Conservation (phyloP, 148 eudicot genomes). For the Diospyros kaki region DNA sequence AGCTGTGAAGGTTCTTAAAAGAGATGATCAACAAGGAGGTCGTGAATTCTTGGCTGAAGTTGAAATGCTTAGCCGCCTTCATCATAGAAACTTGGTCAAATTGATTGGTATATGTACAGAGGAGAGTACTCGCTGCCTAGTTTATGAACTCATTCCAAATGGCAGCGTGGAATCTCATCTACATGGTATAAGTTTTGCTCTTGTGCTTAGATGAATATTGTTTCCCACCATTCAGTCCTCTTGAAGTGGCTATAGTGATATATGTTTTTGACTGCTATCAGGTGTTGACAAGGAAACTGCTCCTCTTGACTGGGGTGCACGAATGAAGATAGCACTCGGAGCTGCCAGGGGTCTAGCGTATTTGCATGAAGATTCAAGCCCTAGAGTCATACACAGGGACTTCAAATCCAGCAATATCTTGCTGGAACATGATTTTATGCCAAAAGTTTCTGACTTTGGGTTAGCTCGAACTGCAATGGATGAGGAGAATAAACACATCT, state of each 20-base stretch:
- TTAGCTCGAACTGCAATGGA: conserved; percentile 81
- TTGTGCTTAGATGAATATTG: background rate
- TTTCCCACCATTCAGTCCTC: background rate
- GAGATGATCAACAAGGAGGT: conserved; percentile 88
- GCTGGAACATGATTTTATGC: conserved; percentile 84
- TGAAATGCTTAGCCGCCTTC: conserved; percentile 94
- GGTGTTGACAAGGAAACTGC: conserved; percentile 65
- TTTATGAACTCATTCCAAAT: conserved; percentile 80
- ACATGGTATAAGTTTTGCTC: conserved; percentile 49
- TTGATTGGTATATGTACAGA: conserved; percentile 84
- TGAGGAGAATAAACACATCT: conserved; percentile 67
- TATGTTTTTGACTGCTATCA: conserved; percentile 18
- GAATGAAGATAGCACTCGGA: conserved; percentile 85
- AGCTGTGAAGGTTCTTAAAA: conserved; percentile 85
- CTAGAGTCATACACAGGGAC: conserved; percentile 92
- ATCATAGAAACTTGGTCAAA: conserved; percentile 89
- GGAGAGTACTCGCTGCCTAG: conserved; percentile 66
- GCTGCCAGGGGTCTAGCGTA: conserved; percentile 97
- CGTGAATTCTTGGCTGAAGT: conserved; percentile 94
- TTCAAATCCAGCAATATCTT: conserved; percentile 94
- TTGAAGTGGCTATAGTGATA: background rate
- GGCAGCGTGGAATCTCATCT: conserved; percentile 96
- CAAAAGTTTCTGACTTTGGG: conserved; percentile 99
- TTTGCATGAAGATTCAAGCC: conserved; percentile 96
- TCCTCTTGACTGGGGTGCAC: conserved; percentile 79